A percentile compares a stretch with the other conserved stretches of the same genome.
These are phyloP conservation scores for Pythium guiyangense DNA, from an alignment of 352 stramenopile genomes.

Conservation along the genomic window DNA sequence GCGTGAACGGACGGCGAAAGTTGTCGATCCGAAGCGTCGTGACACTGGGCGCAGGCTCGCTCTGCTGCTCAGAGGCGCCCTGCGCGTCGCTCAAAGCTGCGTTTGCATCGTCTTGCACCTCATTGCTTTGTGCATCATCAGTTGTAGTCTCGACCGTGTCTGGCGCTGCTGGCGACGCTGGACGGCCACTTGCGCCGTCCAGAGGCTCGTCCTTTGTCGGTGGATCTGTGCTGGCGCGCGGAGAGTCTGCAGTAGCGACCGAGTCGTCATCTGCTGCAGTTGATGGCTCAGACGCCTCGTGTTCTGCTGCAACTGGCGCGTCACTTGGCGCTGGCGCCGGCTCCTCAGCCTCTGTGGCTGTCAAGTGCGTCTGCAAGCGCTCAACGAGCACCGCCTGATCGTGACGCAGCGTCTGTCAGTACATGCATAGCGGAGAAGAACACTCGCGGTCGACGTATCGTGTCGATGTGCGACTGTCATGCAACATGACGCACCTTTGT, in stretches of 20 bases:
- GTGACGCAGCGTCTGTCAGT: neutral
- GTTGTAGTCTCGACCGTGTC: neutral
- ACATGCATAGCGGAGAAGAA: neutral
- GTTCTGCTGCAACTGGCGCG: too few relatives aligned
- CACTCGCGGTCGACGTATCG: neutral
- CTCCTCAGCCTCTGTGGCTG: neutral
- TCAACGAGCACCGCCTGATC: slow-evolving; percentile 29
- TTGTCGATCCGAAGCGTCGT: slow-evolving; percentile 60
- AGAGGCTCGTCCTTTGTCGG: too few relatives aligned
- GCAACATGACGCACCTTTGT: slow-evolving; percentile 26
- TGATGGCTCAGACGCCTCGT: too few relatives aligned
- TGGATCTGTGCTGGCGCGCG: too few relatives aligned
- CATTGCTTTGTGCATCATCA: neutral
- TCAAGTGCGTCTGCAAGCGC: slow-evolving; percentile 30
- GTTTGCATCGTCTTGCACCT: too few relatives aligned
- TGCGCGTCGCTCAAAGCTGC: neutral
- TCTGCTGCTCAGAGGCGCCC: neutral
- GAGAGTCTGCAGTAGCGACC: too few relatives aligned
- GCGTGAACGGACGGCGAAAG: slow-evolving; percentile 68
- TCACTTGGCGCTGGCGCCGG: neutral
- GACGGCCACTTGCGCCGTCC: neutral
- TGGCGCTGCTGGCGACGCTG: neutral
- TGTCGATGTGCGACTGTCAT: too few relatives aligned
- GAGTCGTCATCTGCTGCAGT: too few relatives aligned
- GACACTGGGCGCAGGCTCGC: neutral